Evolutionary conservation across 2,329 filamentous ascomycete species (phyloP).

Genomic region (Aspergillus texensis): DNA sequence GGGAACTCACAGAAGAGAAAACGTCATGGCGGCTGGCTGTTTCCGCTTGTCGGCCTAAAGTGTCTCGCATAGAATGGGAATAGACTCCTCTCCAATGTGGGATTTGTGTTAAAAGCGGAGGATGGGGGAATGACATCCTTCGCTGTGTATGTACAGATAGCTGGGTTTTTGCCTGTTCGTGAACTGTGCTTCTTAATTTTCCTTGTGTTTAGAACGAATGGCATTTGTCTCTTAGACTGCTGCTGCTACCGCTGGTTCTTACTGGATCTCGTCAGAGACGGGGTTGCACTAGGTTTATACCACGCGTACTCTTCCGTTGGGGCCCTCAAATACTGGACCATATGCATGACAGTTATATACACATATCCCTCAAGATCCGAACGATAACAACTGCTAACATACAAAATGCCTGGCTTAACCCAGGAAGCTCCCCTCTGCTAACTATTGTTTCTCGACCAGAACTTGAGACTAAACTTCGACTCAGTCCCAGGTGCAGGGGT

Average conservation of each 20-base stretch:
- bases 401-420: neutral
- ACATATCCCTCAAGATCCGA: neutral
- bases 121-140: slow-evolving; percentile 25
- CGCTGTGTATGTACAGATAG: slow-evolving; percentile 47
- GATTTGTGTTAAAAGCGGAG: slow-evolving; percentile 19
- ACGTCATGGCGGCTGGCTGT: neutral
- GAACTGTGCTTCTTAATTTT: slow-evolving; percentile 37
- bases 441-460: neutral
- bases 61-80: slow-evolving; percentile 8
- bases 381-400: neutral
- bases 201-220: slow-evolving; percentile 38
- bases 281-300: neutral
- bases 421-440: neutral
- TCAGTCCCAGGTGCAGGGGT: neutral
- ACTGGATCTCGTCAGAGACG: neutral
- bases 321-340: neutral
- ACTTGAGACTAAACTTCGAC: slow-evolving; percentile 9
- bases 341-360: neutral
- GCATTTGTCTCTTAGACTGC: slow-evolving; percentile 31
- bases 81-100: slow-evolving; percentile 12
- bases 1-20: slow-evolving; percentile 5
- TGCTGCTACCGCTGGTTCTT: neutral
- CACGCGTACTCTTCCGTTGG: neutral
- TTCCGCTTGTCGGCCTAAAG: slow-evolving; percentile 1
- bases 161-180: slow-evolving; percentile 39